Conservation (phyloP, 371 early-diverging fungal species). For the Rhizomucor pusillus region DNA sequence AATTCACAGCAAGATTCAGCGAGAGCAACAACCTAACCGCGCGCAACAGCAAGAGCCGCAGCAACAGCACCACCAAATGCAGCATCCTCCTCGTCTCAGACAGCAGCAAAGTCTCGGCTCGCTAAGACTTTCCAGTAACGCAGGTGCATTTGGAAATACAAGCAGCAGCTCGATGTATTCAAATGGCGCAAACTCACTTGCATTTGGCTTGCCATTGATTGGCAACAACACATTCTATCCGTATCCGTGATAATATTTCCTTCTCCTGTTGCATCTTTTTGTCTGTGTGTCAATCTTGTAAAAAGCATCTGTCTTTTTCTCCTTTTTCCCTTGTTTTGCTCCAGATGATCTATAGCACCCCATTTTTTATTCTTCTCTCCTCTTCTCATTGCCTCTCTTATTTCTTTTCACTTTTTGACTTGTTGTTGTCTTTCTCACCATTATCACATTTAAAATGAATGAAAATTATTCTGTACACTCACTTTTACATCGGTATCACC, state of each 20-base stretch:
- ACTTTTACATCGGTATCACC: no score
- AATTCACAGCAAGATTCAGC: constrained; percentile 75
- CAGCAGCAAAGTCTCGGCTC: constrained; percentile 14
- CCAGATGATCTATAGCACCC: no score
- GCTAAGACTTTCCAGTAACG: constrained; percentile 3
- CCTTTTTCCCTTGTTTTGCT: no score
- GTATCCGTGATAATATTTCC: constrained; percentile 4
- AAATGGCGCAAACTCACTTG: constrained; percentile 5
- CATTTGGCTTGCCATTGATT: constrained; percentile 13
- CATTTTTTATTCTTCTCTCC: not conserved
- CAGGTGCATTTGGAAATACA: constrained; percentile 3
- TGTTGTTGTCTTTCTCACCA: no score
- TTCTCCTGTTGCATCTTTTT: no score
- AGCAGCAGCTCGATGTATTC: not conserved
- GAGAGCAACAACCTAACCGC: constrained; percentile 42
- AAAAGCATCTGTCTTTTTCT: no score
- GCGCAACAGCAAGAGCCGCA: constrained; percentile 9
- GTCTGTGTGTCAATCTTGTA: no score
- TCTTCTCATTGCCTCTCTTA: not conserved
- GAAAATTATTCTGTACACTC: no score
- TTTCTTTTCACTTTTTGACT: not conserved
- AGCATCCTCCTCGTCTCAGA: constrained; percentile 5
- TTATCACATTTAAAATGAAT: no score
- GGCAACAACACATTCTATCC: constrained; percentile 11
- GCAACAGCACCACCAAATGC: constrained; percentile 43